These are phyloP conservation scores for Selaginella tamariscina DNA, from an alignment of 75 land plant genomes.

Conservation along the genomic window DNA sequence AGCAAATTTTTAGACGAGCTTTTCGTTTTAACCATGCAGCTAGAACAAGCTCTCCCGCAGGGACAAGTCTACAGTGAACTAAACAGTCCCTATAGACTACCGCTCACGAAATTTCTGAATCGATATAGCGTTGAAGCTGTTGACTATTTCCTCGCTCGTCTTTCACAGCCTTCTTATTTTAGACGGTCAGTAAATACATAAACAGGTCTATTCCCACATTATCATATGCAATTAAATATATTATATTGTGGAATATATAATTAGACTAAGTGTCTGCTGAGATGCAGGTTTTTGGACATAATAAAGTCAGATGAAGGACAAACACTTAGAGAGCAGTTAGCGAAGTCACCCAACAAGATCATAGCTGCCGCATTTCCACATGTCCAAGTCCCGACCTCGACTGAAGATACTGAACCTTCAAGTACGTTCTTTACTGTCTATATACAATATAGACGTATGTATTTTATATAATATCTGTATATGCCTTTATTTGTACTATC, in stretches of 20 bases:
- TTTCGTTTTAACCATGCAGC: slow-evolving; percentile 65
- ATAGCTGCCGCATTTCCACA: slow-evolving; percentile 64
- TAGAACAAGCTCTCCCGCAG: slow-evolving; percentile 83
- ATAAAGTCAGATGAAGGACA: slow-evolving; percentile 92
- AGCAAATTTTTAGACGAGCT: slow-evolving; percentile 93
- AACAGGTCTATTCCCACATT: not conserved
- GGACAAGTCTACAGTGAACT: slow-evolving; percentile 94
- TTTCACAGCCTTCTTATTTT: slow-evolving; percentile 73
- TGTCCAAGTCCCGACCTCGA: slow-evolving; percentile 14
- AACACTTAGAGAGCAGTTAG: slow-evolving; percentile 80
- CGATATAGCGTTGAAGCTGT: slow-evolving; percentile 83
- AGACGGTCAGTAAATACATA: slow-evolving; percentile 40
- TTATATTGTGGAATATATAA: too few species aligned
- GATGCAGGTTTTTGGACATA: slow-evolving; percentile 81
- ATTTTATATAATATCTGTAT: too few species aligned
- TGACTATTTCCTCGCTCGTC: slow-evolving; percentile 86
- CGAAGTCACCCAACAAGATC: slow-evolving; percentile 85
- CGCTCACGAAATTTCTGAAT: slow-evolving; percentile 90
- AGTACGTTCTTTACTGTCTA: too few species aligned
- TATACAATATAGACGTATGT: too few species aligned
- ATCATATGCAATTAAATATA: too few species aligned
- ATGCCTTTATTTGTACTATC: too few species aligned
- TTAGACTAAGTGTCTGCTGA: too few species aligned
- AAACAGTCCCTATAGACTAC: slow-evolving; percentile 92
- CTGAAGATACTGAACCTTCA: slow-evolving; percentile 26